A percentile compares a stretch with the other conserved stretches of the same genome.
phyloP scores from a whole-genome alignment of 2,329 filamentous ascomycete genomes.

The Pochonia chlamydosporia region DNA sequence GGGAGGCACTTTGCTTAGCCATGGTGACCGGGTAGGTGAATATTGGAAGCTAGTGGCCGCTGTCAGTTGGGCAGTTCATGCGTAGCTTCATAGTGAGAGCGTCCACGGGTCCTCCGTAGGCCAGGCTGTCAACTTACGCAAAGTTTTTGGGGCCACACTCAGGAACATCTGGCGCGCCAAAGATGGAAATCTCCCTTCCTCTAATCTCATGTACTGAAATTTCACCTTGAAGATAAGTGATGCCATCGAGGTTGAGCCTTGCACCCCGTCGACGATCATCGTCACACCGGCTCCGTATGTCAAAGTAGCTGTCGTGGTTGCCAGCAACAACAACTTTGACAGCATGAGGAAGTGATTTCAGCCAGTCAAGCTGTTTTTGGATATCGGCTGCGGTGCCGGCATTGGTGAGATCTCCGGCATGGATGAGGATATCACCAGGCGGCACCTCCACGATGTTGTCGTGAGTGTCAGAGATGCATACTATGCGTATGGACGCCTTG shows the following conservation, averaged over 20 bases:
- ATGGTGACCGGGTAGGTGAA: slow-evolving; percentile 57
- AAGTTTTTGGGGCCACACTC: slow-evolving; percentile 64
- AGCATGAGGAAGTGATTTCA: slow-evolving; percentile 64
- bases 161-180: slow-evolving; percentile 78
- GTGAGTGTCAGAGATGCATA: slow-evolving; percentile 91
- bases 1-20: slow-evolving; percentile 63
- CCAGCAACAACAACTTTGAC: slow-evolving; percentile 81
- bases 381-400: slow-evolving; percentile 66
- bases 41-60: slow-evolving; percentile 61
- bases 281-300: slow-evolving; percentile 53
- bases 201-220: slow-evolving; percentile 58
- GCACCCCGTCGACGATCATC: slow-evolving; percentile 48
- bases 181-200: slow-evolving; percentile 53
- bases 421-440: slow-evolving; percentile 77
- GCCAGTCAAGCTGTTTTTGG: slow-evolving; percentile 80
- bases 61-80: background rate
- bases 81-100: no score
- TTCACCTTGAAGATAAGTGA: slow-evolving; percentile 72
- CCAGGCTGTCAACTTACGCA: slow-evolving; percentile 35
- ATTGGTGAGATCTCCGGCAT: slow-evolving; percentile 80
- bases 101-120: background rate
- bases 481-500: slow-evolving; percentile 60
- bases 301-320: slow-evolving; percentile 87
- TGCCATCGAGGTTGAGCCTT: slow-evolving; percentile 56
- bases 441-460: slow-evolving; percentile 58